These are phyloP conservation scores for Erythrobasidium hasegawianum DNA, from an alignment of 1,284 basidiomycete species.

Conservation along the genomic window DNA sequence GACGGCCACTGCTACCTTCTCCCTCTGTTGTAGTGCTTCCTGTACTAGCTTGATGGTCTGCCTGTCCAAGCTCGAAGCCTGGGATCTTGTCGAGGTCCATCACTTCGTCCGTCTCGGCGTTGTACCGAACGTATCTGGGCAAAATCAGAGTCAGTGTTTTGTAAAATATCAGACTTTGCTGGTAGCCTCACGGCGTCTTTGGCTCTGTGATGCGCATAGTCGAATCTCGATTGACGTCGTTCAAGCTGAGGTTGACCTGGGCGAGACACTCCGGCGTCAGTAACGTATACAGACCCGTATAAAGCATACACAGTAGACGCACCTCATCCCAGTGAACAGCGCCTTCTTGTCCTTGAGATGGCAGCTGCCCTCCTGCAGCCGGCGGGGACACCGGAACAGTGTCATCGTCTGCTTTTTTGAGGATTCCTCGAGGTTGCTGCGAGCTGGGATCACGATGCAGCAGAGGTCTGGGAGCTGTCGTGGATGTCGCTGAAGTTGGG, in stretches of 20 bases:
- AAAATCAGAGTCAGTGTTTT: neutral
- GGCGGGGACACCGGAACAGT: neutral
- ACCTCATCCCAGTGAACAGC: slow-evolving; percentile 43
- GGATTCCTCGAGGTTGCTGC: slow-evolving; percentile 40
- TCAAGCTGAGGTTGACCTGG: slow-evolving; percentile 40
- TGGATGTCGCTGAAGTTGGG: neutral
- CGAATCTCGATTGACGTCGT: slow-evolving; percentile 42
- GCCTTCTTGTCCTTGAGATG: neutral
- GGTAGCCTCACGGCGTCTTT: slow-evolving; percentile 23
- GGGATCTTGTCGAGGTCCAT: slow-evolving; percentile 47
- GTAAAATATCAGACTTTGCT: neutral
- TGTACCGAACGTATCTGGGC: slow-evolving; percentile 43
- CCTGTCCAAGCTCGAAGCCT: slow-evolving; percentile 44
- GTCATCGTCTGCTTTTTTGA: slow-evolving; percentile 39
- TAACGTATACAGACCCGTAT: too few relatives aligned
- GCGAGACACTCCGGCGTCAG: too few relatives aligned
- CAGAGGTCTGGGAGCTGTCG: neutral
- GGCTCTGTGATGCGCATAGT: slow-evolving; percentile 44
- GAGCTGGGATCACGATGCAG: slow-evolving; percentile 20
- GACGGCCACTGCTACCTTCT: neutral
- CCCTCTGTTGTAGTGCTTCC: neutral
- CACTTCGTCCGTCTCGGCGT: slow-evolving; percentile 46
- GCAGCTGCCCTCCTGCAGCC: neutral
- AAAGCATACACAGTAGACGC: too few relatives aligned
- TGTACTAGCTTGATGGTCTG: slow-evolving; percentile 20